Base-by-base conservation (phyloP, 2,329 filamentous ascomycete species). In the Eutypella sp. region DNA sequence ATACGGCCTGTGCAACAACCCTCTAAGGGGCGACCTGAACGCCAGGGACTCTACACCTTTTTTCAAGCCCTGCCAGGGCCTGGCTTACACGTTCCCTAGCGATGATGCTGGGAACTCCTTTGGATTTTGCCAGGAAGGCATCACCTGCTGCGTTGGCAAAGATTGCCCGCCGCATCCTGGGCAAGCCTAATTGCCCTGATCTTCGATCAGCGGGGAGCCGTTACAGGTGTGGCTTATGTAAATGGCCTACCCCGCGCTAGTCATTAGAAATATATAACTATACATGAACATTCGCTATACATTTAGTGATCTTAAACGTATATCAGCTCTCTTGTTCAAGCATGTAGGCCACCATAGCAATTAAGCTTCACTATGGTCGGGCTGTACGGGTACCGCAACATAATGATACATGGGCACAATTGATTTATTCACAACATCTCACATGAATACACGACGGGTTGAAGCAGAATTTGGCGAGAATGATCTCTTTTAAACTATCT, bases 21-120 rank as follows among this genome's bases (percentile, higher is more conserved):
- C 56, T 1, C 29, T 42, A 23, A 47, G 52, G 5, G 20, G n/a
- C 33, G 43, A 47, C 31, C 37, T 39, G 8, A 6, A 5, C 10
- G 44, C 31, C 15, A 41, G 18, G 8, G 29, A 24, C 2, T 36
- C 50, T 13, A 46, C 45, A 45, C 29, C 43, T 23, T 51, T 51
- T 39, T 58, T 57, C 46, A 27, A 38, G 13, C 50, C 51, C 11
- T 58, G 56, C 39, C 48, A 53, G 44, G 50, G 49, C 19, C 51
- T 50, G 16, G 56, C 55, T 5, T 58, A 54, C 37, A 57, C 56
- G 2, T 57, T 47, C 31, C 50, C 43, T 24, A 49, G 46, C 24
- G 53, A 57, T n/a, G 42, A 51, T 33, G 33, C 2, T 3, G 54
- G 52, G 3, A 53, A 55, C 25, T 40, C 47, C 24, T 52, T 45